Evolutionary conservation across 345 rosid species (phyloP), one percentile per base, ranked within the genome.

Genomic region (Orychophragmus violaceus): DNA sequence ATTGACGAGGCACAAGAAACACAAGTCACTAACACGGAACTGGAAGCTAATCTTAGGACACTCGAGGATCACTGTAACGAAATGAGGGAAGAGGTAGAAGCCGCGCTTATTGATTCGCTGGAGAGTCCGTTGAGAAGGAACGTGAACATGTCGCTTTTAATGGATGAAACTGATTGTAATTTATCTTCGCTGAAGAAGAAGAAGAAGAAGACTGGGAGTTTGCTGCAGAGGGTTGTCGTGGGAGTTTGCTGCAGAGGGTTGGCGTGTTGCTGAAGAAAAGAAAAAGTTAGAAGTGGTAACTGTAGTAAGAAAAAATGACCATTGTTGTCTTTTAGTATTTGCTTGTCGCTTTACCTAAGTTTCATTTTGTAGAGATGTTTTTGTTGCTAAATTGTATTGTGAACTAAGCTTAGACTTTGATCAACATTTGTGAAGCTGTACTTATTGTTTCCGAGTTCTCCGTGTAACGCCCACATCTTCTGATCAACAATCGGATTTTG

Each of bases 71-170:
- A 94, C 68, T 78, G 95, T 32, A 93, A 94, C 65, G 97, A 91
- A 62, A 88, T 97, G 99, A 84, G 97, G 81, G 91, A 94, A 80
- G 99, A 97, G 3, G 97, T 95, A 0, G 99, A 94, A 81, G 93
- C 91, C 9, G 99, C 99, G 86, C 99, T 33, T 63, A 96, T 36
- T 91, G 87, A 78, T 94, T 85, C 97, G 5, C 74, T 85, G 10
- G 96, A 85, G 35, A 82, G 71, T 35, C 74, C 82, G 9, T 69
- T 78, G 22, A 72, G 68, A 8, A 78, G 85, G 29, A 64, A 65
- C 6, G 66, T 75, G 53, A 75, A 69, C 45, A 84, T 77, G 57
- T 93, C 97, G 0, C 91, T 96, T 10, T 83, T 68, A 76, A 73
- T 83, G 0, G 95, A 91, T 54, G 97, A 90, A 69, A 71, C 70